Conservation (phyloP, 371 early-diverging fungal species). For the Fennellomyces sp. region DNA sequence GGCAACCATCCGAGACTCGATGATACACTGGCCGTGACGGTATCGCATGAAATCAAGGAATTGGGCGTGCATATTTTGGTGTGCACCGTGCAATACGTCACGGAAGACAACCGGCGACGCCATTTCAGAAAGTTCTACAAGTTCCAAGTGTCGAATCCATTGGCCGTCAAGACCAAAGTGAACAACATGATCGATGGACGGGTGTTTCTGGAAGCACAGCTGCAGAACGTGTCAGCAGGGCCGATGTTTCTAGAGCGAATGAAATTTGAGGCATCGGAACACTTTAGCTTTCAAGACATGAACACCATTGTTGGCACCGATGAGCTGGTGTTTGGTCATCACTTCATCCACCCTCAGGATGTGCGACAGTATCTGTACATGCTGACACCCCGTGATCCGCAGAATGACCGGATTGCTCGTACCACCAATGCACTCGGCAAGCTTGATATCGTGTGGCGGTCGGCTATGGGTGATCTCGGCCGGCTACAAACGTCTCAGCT, state of each 20-base stretch:
- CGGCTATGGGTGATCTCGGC: slow-evolving; percentile 84
- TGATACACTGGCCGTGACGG: slow-evolving; percentile 72
- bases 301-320: slow-evolving; percentile 45
- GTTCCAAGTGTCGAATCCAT: slow-evolving; percentile 94
- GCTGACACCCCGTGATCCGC: slow-evolving; percentile 64
- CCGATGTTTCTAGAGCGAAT: slow-evolving; percentile 89
- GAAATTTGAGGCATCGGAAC: slow-evolving; percentile 80
- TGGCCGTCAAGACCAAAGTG: slow-evolving; percentile 95
- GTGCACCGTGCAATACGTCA: slow-evolving; percentile 84
- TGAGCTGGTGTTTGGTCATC: slow-evolving; percentile 58
- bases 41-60: slow-evolving; percentile 94
- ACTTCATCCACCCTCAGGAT: slow-evolving; percentile 76
- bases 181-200: slow-evolving; percentile 75
- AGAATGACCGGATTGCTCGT: slow-evolving; percentile 64
- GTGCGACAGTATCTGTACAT: slow-evolving; percentile 90
- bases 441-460: slow-evolving; percentile 93
- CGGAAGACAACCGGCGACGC: slow-evolving; percentile 64
- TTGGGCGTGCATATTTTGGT: slow-evolving; percentile 90
- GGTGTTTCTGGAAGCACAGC: slow-evolving; percentile 90
- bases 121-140: slow-evolving; percentile 91
- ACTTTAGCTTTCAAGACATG: slow-evolving; percentile 72
- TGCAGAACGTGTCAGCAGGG: slow-evolving; percentile 83
- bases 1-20: slow-evolving; percentile 44
- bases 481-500: slow-evolving; percentile 95
- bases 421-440: slow-evolving; percentile 87